A percentile compares a stretch with the other conserved stretches of the same genome.
These are phyloP conservation scores for Backusella liffmaniae DNA, from an alignment of 192 early-diverging fungal genomes.

Conservation along the genomic window DNA sequence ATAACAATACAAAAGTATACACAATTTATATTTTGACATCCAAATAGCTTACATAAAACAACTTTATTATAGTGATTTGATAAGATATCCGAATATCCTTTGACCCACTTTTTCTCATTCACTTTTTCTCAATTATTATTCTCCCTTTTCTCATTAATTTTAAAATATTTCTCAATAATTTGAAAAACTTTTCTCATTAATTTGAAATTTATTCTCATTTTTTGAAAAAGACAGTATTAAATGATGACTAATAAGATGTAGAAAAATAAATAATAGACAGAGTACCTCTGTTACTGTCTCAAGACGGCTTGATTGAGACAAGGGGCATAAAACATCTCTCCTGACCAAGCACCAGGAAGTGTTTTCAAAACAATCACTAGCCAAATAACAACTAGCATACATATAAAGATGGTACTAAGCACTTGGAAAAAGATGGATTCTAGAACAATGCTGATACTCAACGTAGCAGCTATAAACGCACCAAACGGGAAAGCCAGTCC, in stretches of 20 bases:
- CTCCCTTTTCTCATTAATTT: too few species aligned
- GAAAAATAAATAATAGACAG: not conserved
- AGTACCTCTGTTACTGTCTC: not conserved
- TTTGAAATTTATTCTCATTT: too few species aligned
- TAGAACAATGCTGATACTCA: not conserved
- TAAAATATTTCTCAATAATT: too few species aligned
- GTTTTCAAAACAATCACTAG: not conserved
- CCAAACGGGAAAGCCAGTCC: conserved; percentile 56
- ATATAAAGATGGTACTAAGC: conserved; percentile 1
- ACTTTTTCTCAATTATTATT: too few species aligned
- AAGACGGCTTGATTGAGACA: conserved; percentile 4
- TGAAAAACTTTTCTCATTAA: too few species aligned
- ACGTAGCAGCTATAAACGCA: conserved; percentile 27
- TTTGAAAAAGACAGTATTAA: too few species aligned
- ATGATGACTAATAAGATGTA: not conserved
- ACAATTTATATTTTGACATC: too few species aligned
- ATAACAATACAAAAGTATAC: too few species aligned
- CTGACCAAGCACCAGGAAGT: conserved; percentile 2
- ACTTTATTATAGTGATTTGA: too few species aligned
- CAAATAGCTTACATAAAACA: too few species aligned
- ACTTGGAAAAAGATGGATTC: conserved; percentile 11
- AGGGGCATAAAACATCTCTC: conserved; percentile 18
- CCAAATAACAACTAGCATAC: conserved; percentile 13
- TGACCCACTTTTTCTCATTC: too few species aligned
- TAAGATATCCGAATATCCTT: too few species aligned